Conservation (phyloP, 1,139 yeast species). For the Geotrichum europaeum region DNA sequence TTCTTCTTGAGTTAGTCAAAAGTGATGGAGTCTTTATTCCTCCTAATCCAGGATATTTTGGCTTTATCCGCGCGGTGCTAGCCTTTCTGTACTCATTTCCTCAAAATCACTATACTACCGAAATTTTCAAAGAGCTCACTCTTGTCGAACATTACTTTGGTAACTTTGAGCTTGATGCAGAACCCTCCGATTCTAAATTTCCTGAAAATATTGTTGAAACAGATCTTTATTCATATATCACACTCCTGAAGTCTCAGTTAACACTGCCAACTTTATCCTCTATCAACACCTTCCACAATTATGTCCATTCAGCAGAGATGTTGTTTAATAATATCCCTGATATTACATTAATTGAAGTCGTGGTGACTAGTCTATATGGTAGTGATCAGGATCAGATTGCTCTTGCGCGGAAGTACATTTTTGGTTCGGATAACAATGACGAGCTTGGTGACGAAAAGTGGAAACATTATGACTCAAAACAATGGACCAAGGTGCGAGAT, state of each 20-base stretch:
- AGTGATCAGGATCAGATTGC: slow-evolving; percentile 16
- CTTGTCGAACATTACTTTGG: slow-evolving; percentile 12
- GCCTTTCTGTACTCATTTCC: slow-evolving; percentile 14
- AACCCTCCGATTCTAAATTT: slow-evolving; percentile 15
- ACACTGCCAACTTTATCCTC: slow-evolving; percentile 9
- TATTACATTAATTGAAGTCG: slow-evolving; percentile 15
- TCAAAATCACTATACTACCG: slow-evolving; percentile 1
- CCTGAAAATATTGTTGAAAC: slow-evolving; percentile 12
- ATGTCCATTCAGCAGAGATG: slow-evolving; percentile 13
- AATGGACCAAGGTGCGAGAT: slow-evolving; percentile 8
- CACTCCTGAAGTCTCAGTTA: slow-evolving; percentile 5
- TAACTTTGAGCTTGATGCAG: slow-evolving; percentile 14
- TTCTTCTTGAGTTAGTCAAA: slow-evolving; percentile 7
- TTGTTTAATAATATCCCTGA: slow-evolving; percentile 4
- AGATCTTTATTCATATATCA: slow-evolving; percentile 8
- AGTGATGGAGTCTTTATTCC: slow-evolving; percentile 11
- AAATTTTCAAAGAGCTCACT: slow-evolving; percentile 15
- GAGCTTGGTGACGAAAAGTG: neutral
- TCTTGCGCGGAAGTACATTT: slow-evolving; percentile 9
- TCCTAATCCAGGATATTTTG: slow-evolving; percentile 7
- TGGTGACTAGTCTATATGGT: slow-evolving; percentile 15
- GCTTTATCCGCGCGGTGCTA: slow-evolving; percentile 6
- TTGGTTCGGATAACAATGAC: neutral
- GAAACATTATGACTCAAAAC: slow-evolving; percentile 4
- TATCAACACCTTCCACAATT: slow-evolving; percentile 9